Evolutionary conservation across 305 asterid species (phyloP), one percentile per base, ranked within the genome.

Genomic region (Salvia sclarea): DNA sequence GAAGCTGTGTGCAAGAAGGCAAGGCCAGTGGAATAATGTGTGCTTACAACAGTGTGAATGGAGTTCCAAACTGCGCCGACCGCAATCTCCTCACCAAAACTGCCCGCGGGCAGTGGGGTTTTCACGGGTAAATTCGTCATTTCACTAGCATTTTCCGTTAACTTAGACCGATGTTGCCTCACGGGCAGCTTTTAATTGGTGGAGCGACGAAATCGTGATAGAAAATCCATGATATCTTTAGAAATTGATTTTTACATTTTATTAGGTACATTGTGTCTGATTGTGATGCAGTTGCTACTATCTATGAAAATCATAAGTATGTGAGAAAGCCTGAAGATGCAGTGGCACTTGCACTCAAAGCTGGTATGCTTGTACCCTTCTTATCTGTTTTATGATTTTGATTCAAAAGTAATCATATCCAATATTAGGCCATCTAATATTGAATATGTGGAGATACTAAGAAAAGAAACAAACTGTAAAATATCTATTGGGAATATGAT

Each of bases 191-290:
- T n/a, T n/a, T n/a, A n/a, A n/a, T n/a, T n/a, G n/a, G 30, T 25
- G 30, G 2, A 25, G 30, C 4, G 30, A 2, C 4, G 30, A 25
- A 25, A 25, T 25, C 30, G 4, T 25, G 30, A 25, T 25, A 1
- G 30, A 25, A 25, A 25, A 25, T 2, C 4, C 30, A 25, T 25
- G 4, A 25, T n/a, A n/a, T n/a, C n/a, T n/a, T n/a, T n/a, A n/a
- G n/a, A n/a, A n/a, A n/a, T n/a, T n/a, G n/a, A n/a, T n/a, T n/a
- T n/a, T n/a, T n/a, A n/a, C n/a, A n/a, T 12, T 66, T 10, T 17
- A 66, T 77, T 71, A 90, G 98, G 83, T 92, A 93, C 81, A 87
- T 93, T 43, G 82, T 90, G n/a, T 90, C 98, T 13, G 98, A 93
- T 55, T 93, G 98, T 56, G 96, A 88, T 10, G 96, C 95, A 8